Evolutionary conservation across 331 rosid genomes (phyloP).

Genomic region (Arachis monticola): DNA sequence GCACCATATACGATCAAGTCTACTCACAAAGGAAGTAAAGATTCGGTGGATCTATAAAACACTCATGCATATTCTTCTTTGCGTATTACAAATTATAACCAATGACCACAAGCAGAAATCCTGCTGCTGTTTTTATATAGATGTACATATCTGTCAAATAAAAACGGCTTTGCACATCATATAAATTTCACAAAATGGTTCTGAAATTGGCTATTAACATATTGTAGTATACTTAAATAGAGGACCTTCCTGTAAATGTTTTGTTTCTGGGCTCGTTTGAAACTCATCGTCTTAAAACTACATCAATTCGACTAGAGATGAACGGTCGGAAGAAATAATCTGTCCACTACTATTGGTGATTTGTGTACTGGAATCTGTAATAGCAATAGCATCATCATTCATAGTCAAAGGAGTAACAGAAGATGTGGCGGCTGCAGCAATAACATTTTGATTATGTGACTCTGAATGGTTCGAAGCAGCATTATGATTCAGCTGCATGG

Average conservation of each 20-base stretch:
- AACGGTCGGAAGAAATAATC: slow-evolving; percentile 24
- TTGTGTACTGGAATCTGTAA: slow-evolving; percentile 34
- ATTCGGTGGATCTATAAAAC: neutral
- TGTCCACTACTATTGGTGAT: slow-evolving; percentile 33
- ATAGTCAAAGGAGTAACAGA: slow-evolving; percentile 42
- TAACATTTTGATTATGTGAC: slow-evolving; percentile 39
- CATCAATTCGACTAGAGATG: slow-evolving; percentile 49
- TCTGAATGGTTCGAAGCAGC: slow-evolving; percentile 42
- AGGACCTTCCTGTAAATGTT: slow-evolving; percentile 44
- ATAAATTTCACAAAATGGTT: slow-evolving; percentile 6
- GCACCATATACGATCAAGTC: neutral
- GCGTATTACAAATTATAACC: neutral
- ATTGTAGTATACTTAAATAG: neutral
- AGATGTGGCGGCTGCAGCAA: slow-evolving; percentile 38
- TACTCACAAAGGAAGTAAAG: neutral
- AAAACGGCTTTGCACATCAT: neutral
- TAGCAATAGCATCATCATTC: slow-evolving; percentile 19
- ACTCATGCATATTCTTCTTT: neutral
- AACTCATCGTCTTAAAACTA: slow-evolving; percentile 28
- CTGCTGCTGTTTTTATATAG: neutral
- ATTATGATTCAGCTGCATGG: slow-evolving; percentile 30
- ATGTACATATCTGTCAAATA: slow-evolving; percentile 3
- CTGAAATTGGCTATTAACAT: neutral
- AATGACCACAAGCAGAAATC: neutral
- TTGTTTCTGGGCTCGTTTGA: slow-evolving; percentile 48